These are phyloP conservation scores for Sphaerosporella brunnea DNA, from an alignment of 495 filamentous ascomycete species.

Conservation along the genomic window DNA sequence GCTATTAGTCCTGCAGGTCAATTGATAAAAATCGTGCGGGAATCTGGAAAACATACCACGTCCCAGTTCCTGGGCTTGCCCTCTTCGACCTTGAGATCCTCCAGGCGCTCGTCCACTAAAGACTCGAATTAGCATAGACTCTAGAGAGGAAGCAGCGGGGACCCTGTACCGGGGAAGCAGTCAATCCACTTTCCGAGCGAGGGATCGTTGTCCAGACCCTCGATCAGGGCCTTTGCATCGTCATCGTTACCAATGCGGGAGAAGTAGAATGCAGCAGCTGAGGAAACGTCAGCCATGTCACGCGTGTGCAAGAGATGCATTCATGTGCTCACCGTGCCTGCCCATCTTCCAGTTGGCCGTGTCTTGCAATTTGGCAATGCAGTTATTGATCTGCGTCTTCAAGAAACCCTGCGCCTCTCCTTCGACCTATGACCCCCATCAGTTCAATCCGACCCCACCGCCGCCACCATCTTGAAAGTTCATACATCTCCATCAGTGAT, in stretches of 20 bases:
- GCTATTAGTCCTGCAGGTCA: background rate
- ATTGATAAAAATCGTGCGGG: background rate
- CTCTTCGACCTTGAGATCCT: background rate
- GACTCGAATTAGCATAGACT: background rate
- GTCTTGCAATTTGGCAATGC: slow-evolving; percentile 30
- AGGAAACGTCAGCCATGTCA: slow-evolving; percentile 8
- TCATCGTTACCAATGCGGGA: slow-evolving; percentile 50
- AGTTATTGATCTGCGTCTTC: slow-evolving; percentile 37
- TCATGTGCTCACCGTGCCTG: background rate
- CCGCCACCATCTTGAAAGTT: background rate
- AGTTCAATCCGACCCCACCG: background rate
- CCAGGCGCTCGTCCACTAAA: background rate
- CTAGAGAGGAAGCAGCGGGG: background rate
- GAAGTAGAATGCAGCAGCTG: slow-evolving; percentile 45
- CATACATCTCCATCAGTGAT: slow-evolving; percentile 10
- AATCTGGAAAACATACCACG: background rate
- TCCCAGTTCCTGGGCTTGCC: background rate
- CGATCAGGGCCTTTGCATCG: slow-evolving; percentile 42
- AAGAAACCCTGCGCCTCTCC: slow-evolving; percentile 40
- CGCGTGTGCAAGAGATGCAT: slow-evolving; percentile 11
- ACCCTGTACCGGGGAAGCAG: background rate
- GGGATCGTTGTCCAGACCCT: slow-evolving; percentile 42
- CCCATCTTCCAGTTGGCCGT: background rate
- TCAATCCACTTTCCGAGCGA: slow-evolving; percentile 42
- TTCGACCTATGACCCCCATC: slow-evolving; percentile 33